These are phyloP conservation scores for Yarrowia bubula DNA, from an alignment of 805 yeast species.

Conservation along the genomic window DNA sequence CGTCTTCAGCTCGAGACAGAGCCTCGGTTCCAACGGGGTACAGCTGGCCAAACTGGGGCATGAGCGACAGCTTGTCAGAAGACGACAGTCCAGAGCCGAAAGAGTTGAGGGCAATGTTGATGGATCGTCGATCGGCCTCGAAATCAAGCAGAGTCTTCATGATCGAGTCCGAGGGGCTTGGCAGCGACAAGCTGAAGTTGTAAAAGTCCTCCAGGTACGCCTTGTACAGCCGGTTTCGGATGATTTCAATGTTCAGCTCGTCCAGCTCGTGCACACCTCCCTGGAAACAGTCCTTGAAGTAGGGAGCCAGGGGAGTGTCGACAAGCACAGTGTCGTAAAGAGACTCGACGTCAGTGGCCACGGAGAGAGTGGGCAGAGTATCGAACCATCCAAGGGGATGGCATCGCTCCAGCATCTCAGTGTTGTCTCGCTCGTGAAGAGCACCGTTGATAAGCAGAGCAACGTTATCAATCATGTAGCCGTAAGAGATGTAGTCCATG, in stretches of 20 bases:
- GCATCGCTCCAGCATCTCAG: conserved; percentile 84
- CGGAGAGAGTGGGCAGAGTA: conserved; percentile 89
- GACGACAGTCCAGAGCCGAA: conserved; percentile 75
- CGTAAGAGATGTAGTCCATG: conserved; percentile 89
- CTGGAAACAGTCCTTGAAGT: conserved; percentile 83
- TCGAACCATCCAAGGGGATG: conserved; percentile 99
- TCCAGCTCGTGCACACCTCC: conserved; percentile 77
- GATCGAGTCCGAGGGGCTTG: conserved; percentile 74
- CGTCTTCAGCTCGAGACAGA: conserved; percentile 75
- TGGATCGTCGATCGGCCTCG: conserved; percentile 93
- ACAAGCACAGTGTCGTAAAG: conserved; percentile 87
- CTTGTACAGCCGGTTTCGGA: conserved; percentile 86
- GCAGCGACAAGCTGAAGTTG: conserved; percentile 61
- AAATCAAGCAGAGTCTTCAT: conserved; percentile 77
- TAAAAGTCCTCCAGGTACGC: conserved; percentile 89
- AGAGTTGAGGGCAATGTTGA: conserved; percentile 88
- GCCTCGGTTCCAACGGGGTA: conserved; percentile 66
- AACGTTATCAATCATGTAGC: conserved; percentile 98
- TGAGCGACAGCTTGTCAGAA: conserved; percentile 65
- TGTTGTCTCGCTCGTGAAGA: conserved; percentile 86
- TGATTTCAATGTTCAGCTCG: conserved; percentile 91
- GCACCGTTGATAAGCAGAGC: conserved; percentile 96
- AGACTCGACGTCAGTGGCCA: conserved; percentile 93
- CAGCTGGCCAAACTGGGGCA: conserved; percentile 81
- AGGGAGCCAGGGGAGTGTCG: conserved; percentile 97